Base-by-base conservation (phyloP, 257 asterid species). In the Jacaranda copaia region DNA sequence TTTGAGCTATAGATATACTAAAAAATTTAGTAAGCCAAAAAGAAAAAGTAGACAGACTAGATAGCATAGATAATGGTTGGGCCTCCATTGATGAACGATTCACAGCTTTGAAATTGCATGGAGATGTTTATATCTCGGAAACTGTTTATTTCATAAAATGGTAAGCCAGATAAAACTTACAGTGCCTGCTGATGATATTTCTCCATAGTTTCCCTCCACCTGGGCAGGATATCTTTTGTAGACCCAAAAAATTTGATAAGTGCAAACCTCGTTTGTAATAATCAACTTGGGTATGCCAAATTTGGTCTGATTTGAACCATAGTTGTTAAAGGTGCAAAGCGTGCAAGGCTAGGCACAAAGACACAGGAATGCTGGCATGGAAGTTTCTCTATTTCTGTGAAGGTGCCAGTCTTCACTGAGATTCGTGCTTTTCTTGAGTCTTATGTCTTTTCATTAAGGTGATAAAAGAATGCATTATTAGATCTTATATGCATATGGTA, bases 131-230 rank as follows among this genome's bases (percentile, higher is more conserved):
- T 15, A 46, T 74, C 55, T 25, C 20, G 40, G 57, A 3, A 67
- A 48, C n/a, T 68, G 10, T 19, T 57, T 19, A 59, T 70, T 53
- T 51, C 46, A 69, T 53, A 81, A 67, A 25, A 70, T 64, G 73
- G 73, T 65, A 20, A 60, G 58, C 42, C 40, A 68, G 51, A 61
- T 52, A 59, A 35, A 62, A 89, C 99, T 89, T 87, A 93, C 99
- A 91, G 83, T 35, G 96, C 96, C 81, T 81, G 79, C 48, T 60
- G 86, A 75, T 90, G 97, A 84, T 95, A 93, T 74, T 84, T 89
- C 94, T 89, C 94, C 97, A 95, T 95, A 42, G 94, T 89, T 80
- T 87, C 88, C 84, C 89, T 91, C 99, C 99, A 95, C 43, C 81
- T 78, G 55, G 98, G 96, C 85, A 95, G 72, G 75, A 85, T 79